Conservation (phyloP, 305 asterid genomes). For the Plantago lanceolata region DNA sequence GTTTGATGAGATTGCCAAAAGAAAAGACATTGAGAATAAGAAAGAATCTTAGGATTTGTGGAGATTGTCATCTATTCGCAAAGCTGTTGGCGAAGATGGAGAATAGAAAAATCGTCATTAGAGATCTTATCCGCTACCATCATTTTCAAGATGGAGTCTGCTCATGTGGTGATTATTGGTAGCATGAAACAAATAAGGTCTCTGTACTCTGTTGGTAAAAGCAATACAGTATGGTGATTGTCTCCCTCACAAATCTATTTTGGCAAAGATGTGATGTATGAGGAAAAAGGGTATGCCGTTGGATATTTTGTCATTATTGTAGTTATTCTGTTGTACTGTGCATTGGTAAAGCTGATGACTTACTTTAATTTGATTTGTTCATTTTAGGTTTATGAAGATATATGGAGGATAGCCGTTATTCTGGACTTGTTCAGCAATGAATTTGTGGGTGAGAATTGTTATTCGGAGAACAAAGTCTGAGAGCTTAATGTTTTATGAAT, state of each 20-base stretch:
- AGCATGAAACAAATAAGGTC: slow-evolving; percentile 19
- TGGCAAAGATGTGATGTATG: too few species aligned
- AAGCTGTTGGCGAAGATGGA: slow-evolving; percentile 60
- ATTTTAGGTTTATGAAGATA: not conserved
- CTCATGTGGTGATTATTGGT: slow-evolving; percentile 81
- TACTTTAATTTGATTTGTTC: not conserved
- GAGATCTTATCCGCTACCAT: slow-evolving; percentile 81
- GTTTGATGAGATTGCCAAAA: slow-evolving; percentile 49
- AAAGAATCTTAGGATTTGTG: slow-evolving; percentile 76
- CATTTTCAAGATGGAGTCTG: slow-evolving; percentile 70
- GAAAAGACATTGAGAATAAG: slow-evolving; percentile 62
- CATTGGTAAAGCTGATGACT: not conserved
- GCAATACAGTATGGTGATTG: slow-evolving; percentile 8
- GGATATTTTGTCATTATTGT: slow-evolving; percentile 1
- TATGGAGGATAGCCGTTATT: not conserved
- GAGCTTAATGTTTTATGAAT: too few species aligned
- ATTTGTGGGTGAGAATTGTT: too few species aligned
- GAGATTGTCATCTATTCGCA: slow-evolving; percentile 72
- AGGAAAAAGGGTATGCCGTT: not conserved
- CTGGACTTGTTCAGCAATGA: too few species aligned
- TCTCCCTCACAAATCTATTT: not conserved
- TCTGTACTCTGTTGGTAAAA: not conserved
- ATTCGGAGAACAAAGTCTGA: too few species aligned
- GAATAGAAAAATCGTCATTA: slow-evolving; percentile 47
- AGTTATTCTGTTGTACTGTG: not conserved